Percentiles rank a stretch among this genome's conserved stretches.
These are phyloP conservation scores for Phylloporus sp. DNA, from an alignment of 768 basidiomycete species.

Conservation along the genomic window DNA sequence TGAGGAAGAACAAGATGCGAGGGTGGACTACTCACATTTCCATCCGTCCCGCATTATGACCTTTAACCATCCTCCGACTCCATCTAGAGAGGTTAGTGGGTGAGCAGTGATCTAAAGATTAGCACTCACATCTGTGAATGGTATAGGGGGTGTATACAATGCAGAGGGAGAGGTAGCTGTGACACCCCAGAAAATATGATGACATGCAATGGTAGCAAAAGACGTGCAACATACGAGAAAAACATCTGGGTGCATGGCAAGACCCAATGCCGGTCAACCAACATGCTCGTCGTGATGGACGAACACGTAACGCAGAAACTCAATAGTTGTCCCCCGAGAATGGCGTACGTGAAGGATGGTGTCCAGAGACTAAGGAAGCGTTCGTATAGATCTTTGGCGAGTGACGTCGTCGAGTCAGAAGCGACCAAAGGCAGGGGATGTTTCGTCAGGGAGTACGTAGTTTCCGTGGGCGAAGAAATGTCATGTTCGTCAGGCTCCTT, in stretches of 20 bases:
- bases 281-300: constrained; percentile 68
- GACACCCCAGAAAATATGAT: neutral
- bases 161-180: constrained; percentile 71
- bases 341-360: constrained; percentile 22
- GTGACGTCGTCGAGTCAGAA: constrained; percentile 18
- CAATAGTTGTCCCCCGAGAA: constrained; percentile 26
- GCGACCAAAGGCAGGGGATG: constrained; percentile 11
- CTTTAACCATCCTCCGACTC: constrained; percentile 71
- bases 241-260: constrained; percentile 76
- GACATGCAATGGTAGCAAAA: neutral
- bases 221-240: constrained; percentile 54
- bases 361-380: constrained; percentile 28
- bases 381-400: constrained; percentile 14
- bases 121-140: constrained; percentile 69
- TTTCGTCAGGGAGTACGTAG: neutral
- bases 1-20: neutral
- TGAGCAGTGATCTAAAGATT: neutral
- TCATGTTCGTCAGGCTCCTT: constrained; percentile 9
- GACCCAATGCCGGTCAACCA: constrained; percentile 61
- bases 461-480: neutral
- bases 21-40: constrained; percentile 57
- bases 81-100: constrained; percentile 45
- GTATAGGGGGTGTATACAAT: constrained; percentile 83
- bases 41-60: constrained; percentile 75
- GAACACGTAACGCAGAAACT: constrained; percentile 21